Evolutionary conservation across 495 filamentous ascomycete genomes (phyloP).

Genomic region (Aspergillus kassunensis): DNA sequence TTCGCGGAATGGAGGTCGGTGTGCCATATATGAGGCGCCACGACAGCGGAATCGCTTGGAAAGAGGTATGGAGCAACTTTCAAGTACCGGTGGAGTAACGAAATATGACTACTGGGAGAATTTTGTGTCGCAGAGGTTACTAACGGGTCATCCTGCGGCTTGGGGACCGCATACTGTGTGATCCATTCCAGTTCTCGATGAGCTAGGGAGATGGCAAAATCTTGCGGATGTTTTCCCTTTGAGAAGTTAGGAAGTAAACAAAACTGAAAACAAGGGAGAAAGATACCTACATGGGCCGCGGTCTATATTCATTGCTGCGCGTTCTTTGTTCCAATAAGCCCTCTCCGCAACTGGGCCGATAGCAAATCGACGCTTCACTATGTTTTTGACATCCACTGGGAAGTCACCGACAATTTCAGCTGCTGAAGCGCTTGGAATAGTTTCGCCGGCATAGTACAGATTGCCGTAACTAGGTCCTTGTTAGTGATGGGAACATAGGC

Average conservation of each 20-base stretch:
- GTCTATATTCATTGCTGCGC: conserved; percentile 19
- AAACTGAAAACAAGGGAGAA: background rate
- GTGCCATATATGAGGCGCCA: conserved; percentile 29
- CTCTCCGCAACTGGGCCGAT: conserved; percentile 29
- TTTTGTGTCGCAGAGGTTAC: conserved; percentile 18
- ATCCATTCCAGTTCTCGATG: conserved; percentile 27
- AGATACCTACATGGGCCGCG: conserved; percentile 30
- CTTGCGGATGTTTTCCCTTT: conserved; percentile 20
- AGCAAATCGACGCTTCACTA: conserved; percentile 19
- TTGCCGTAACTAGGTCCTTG: conserved; percentile 21
- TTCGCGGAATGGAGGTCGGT: conserved; percentile 33
- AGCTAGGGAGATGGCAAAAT: conserved; percentile 22
- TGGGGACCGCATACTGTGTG: conserved; percentile 20
- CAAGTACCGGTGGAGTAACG: conserved; percentile 22
- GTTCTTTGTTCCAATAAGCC: conserved; percentile 27
- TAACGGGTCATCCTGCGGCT: conserved; percentile 10
- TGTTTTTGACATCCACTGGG: conserved; percentile 10
- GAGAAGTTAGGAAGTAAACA: conserved; percentile 9
- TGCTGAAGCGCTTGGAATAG: conserved; percentile 10
- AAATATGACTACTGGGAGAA: conserved; percentile 17
- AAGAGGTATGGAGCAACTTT: conserved; percentile 25
- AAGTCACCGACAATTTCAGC: conserved; percentile 6
- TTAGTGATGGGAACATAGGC: background rate
- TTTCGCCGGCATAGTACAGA: conserved; percentile 24
- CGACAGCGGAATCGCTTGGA: conserved; percentile 16